These are phyloP conservation scores for Cytospora piceicola DNA, from an alignment of 2,329 filamentous ascomycete genomes.

Conservation along the genomic window DNA sequence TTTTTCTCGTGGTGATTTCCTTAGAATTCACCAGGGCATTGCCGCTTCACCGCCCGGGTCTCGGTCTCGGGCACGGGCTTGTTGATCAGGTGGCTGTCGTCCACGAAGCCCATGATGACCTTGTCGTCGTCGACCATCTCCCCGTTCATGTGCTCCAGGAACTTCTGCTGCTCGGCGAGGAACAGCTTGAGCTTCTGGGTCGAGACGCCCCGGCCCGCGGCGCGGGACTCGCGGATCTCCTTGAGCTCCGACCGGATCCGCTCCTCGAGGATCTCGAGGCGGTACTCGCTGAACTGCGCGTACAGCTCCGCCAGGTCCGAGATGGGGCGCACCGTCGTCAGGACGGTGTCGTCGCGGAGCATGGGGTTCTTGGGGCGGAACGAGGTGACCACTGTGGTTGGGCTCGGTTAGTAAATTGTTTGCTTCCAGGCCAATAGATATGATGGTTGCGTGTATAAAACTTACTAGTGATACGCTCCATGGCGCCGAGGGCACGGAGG, in stretches of 20 bases:
- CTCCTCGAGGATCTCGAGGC: conserved; percentile 65
- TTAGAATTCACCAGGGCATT: neutral
- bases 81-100: conserved; percentile 34
- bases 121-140: conserved; percentile 41
- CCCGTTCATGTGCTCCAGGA: conserved; percentile 41
- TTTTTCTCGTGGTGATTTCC: neutral
- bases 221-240: conserved; percentile 43
- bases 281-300: conserved; percentile 64
- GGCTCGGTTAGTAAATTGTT: neutral
- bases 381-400: conserved; percentile 63
- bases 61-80: neutral
- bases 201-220: conserved; percentile 36
- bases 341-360: conserved; percentile 61
- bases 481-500: conserved; percentile 58
- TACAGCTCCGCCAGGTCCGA: conserved; percentile 63
- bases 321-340: conserved; percentile 63
- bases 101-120: conserved; percentile 34
- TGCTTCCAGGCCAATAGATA: neutral
- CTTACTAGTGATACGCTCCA: conserved; percentile 57
- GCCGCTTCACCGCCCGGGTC: neutral
- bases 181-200: conserved; percentile 40
- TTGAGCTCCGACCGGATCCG: conserved; percentile 53
- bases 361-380: conserved; percentile 62
- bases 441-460: neutral
- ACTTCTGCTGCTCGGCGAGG: conserved; percentile 40